Evolutionary conservation across 768 basidiomycete genomes (phyloP), one percentile per base, ranked within the genome.

Genomic region (Collybiopsis luxurians): DNA sequence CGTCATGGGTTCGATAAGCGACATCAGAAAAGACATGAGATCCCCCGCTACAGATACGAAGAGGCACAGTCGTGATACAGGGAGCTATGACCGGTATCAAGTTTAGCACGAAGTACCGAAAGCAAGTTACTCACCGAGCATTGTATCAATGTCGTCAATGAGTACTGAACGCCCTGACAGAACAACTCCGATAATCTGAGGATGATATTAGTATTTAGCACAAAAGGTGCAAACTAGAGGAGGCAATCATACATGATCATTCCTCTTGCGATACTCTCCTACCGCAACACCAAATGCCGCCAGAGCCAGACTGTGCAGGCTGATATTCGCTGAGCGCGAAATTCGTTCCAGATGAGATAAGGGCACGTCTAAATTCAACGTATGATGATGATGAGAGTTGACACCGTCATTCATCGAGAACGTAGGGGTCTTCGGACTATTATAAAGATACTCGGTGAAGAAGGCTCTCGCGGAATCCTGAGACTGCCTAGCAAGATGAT

Each of bases 51-150:
- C 55, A 17, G 21, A 56, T 28, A 36, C 55, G 55, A 4, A 49
- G 19, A 56, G 55, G 55, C n/a, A 56, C 46, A 13, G 55, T 56
- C 15, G 55, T 56, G n/a, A 56, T 56, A 39, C 55, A 56, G 12
- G 55, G 55, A 36, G 46, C 55, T 56, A 34, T 31, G 45, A 34
- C 34, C 21, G 36, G 7, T 3, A 26, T 56, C 5, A 23, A 26
- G 24, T 34, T 34, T 28, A 24, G 50, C 9, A 5, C n/a, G n/a
- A n/a, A n/a, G n/a, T n/a, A n/a, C n/a, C n/a, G n/a, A n/a, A n/a
- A 51, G 10, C 5, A n/a, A 48, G 10, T 13, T 6, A 39, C 23
- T 51, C 13, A 56, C 55, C 55, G 11, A 56, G 36, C 44, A 56
- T 34, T 9, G 55, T 39, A n/a, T 56, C 55, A n/a, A 56, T 40